Evolutionary conservation across 1,139 yeast genomes (phyloP).

Genomic region (Blastobotrys apis): DNA sequence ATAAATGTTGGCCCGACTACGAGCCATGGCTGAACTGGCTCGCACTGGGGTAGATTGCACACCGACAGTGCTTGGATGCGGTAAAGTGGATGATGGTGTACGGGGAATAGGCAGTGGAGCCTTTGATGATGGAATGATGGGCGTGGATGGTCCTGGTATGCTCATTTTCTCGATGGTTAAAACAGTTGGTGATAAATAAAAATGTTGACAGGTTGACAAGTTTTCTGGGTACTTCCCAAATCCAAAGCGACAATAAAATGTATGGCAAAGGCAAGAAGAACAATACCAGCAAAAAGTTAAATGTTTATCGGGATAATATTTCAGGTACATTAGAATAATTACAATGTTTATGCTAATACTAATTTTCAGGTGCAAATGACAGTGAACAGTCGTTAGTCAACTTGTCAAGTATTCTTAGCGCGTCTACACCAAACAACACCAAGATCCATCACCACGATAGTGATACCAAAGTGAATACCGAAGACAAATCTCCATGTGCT

Average conservation of each 20-base stretch:
- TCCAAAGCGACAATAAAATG: too few species aligned
- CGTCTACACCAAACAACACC: background rate
- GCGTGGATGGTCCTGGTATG: constrained; percentile 28
- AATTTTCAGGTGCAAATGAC: background rate
- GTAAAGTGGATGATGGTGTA: constrained; percentile 32
- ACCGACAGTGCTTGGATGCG: constrained; percentile 24
- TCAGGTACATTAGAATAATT: background rate
- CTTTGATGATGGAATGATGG: constrained; percentile 31
- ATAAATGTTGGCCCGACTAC: constrained; percentile 41
- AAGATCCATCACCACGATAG: background rate
- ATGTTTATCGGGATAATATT: background rate
- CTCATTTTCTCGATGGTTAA: constrained; percentile 2
- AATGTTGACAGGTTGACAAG: too few species aligned
- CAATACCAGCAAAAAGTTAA: too few species aligned
- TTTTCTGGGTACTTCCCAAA: too few species aligned
- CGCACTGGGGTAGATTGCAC: constrained; percentile 7
- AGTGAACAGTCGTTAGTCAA: background rate
- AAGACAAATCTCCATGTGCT: too few species aligned
- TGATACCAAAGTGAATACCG: background rate
- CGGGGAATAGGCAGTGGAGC: constrained; percentile 31
- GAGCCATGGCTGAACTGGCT: constrained; percentile 8
- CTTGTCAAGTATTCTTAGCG: background rate
- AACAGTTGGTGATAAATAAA: too few species aligned
- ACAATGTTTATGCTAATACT: background rate
- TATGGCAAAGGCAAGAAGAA: too few species aligned